phyloP scores from a whole-genome alignment of 2,329 filamentous ascomycete genomes.

The Ceratocystis colombiana region DNA sequence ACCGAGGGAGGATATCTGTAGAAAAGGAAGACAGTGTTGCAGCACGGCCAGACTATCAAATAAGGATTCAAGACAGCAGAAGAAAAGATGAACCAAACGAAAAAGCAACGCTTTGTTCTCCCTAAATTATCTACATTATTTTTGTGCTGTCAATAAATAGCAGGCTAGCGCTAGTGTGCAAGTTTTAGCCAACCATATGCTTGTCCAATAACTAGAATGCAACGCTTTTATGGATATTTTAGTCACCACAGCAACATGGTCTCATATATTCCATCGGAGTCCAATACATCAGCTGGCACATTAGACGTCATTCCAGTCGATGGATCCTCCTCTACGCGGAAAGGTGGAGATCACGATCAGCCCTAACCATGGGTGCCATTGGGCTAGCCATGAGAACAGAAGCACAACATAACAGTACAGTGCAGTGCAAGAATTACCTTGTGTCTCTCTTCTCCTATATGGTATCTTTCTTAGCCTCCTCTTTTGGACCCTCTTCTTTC shows the following conservation, averaged over 20 bases:
- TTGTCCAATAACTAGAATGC: background rate
- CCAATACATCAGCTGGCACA: slow-evolving; percentile 1
- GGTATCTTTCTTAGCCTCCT: background rate
- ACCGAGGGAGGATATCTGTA: background rate
- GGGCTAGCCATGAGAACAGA: no score
- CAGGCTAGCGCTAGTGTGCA: background rate
- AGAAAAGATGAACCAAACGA: background rate
- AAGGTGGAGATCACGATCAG: background rate
- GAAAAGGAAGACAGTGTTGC: background rate
- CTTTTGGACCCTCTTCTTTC: background rate
- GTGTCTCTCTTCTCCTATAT: background rate
- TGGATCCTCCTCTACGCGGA: background rate
- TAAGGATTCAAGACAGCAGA: background rate
- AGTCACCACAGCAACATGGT: slow-evolving; percentile 15
- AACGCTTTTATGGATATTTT: background rate
- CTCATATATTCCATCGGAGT: background rate
- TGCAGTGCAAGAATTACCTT: background rate
- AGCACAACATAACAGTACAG: no score
- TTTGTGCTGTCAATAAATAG: slow-evolving; percentile 17
- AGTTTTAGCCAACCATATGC: slow-evolving; percentile 1
- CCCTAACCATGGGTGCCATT: background rate
- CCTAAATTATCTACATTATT: background rate
- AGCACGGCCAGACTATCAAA: background rate
- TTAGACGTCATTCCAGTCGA: slow-evolving; percentile 3
- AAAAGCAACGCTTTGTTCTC: background rate